Percentiles rank a stretch among this genome's conserved stretches.
phyloP scores from a whole-genome alignment of 2,329 filamentous ascomycete species.

The Botryosphaeria dothidea region DNA sequence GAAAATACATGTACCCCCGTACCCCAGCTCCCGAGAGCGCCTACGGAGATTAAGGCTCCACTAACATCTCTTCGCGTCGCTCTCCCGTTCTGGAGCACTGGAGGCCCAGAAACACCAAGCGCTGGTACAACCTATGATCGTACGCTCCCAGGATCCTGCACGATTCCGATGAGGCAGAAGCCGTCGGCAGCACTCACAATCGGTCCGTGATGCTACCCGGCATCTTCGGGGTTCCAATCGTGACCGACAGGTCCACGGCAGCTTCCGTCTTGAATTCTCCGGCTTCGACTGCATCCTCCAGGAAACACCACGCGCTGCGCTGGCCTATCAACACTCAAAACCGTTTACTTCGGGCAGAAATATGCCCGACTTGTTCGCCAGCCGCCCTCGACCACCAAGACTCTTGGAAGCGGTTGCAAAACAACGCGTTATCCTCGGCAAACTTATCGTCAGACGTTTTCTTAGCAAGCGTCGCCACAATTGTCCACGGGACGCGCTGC shows the following conservation, averaged over 20 bases:
- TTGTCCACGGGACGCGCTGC: background rate
- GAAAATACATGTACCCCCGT: background rate
- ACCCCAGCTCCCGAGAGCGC: background rate
- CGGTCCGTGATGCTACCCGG: background rate
- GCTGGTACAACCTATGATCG: constrained; percentile 12
- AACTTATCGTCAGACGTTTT: background rate
- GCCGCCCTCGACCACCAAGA: background rate
- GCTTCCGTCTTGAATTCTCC: background rate
- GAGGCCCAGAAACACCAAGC: constrained; percentile 1
- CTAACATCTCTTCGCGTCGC: background rate
- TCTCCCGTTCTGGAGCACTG: background rate
- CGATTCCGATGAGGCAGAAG: background rate
- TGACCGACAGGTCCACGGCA: background rate
- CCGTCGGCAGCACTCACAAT: background rate
- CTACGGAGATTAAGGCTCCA: constrained; percentile 13
- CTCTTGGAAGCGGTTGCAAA: background rate
- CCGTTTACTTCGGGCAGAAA: background rate
- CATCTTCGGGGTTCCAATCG: background rate
- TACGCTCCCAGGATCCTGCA: background rate
- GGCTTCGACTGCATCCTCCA: background rate
- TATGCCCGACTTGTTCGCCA: background rate
- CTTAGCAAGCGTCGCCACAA: background rate
- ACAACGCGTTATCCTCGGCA: background rate
- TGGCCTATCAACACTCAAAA: background rate
- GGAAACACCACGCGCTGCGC: constrained; percentile 4